Evolutionary conservation across 2,329 filamentous ascomycete species (phyloP), one percentile per base, ranked within the genome.

Genomic region (Colletotrichum tamarilloi): DNA sequence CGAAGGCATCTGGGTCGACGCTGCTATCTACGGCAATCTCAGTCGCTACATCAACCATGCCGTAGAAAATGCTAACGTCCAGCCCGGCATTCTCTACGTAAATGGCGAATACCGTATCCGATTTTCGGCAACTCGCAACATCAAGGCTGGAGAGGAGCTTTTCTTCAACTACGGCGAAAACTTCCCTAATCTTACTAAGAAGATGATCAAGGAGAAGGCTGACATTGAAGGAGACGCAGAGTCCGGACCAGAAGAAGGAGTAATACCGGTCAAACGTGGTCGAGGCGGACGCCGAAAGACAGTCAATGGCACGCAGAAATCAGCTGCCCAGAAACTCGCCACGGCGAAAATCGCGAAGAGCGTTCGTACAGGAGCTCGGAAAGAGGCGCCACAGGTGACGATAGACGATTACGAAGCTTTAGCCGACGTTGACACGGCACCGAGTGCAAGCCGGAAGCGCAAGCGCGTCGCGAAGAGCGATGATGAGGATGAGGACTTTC

Each of bases 1-100:
- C 24, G 89, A 91, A 75, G 89, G 89, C 55, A 90, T 90, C 49
- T 91, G 89, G 89, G 88, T 97, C 22, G 94, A 97, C 79, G 92
- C 92, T 7, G 93, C 92, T 24, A 91, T 91, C 55, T 93, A 93
- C 75, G 94, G 94, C 62, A 97, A 96, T 80, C 91, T 95, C 75
- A 92, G 93, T 59, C 91, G 94, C 4, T 97, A 95, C 82, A 94
- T 97, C 80, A 97, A 97, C 81, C 93, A 96, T 77, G 92, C 93
- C 16, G 86, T 87, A 1, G 85, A 87, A 60, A 80, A 81, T 57
- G 84, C 87, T 73, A 90, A 92, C 75, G 89, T 91, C 72, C 87
- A 85, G 19, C 89, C 93, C 1, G 89, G 89, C 71, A 92, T 94
- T 66, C 81, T 93, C 19, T 90, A 94, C 63, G 94, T 94, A 71